Evolutionary conservation across 148 eudicot genomes (phyloP).

Genomic region (Camellia sinensis): DNA sequence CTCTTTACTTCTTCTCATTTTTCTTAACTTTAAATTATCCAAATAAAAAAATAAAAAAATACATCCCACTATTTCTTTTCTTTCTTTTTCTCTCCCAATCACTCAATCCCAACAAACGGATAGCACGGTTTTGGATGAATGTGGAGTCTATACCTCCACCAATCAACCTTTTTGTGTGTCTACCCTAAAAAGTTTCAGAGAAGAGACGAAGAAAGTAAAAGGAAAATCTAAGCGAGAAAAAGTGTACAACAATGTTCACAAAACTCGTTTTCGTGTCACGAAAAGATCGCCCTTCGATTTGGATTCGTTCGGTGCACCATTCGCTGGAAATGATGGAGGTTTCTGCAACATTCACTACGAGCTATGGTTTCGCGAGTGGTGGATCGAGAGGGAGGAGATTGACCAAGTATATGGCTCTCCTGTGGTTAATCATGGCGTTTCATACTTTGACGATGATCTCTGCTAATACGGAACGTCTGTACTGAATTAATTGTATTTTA

Average conservation of each 20-base stretch:
- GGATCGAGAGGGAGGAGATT: conserved; percentile 23
- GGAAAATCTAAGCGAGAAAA: background rate
- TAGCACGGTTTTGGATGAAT: no score
- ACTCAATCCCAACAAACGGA: no score
- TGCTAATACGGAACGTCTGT: conserved; percentile 62
- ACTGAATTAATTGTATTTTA: background rate
- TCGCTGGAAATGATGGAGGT: background rate
- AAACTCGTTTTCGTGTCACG: background rate
- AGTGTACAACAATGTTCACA: no score
- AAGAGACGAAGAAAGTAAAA: background rate
- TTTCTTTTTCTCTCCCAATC: no score
- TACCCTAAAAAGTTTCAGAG: background rate
- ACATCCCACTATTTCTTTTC: no score
- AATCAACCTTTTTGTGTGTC: background rate
- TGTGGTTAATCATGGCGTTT: conserved; percentile 31
- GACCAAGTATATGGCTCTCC: conserved; percentile 2
- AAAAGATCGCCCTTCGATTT: conserved; percentile 17
- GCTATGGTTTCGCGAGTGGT: conserved; percentile 16
- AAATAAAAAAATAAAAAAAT: no score
- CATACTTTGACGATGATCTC: conserved; percentile 29
- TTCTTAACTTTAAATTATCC: no score
- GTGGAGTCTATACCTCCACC: background rate
- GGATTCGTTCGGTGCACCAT: background rate
- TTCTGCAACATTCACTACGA: background rate
- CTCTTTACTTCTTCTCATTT: no score